A percentile compares a stretch with the other conserved stretches of the same genome.
Evolutionary conservation across 2,329 filamentous ascomycete genomes (phyloP).

Genomic region (Trichoderma brevicompactum): DNA sequence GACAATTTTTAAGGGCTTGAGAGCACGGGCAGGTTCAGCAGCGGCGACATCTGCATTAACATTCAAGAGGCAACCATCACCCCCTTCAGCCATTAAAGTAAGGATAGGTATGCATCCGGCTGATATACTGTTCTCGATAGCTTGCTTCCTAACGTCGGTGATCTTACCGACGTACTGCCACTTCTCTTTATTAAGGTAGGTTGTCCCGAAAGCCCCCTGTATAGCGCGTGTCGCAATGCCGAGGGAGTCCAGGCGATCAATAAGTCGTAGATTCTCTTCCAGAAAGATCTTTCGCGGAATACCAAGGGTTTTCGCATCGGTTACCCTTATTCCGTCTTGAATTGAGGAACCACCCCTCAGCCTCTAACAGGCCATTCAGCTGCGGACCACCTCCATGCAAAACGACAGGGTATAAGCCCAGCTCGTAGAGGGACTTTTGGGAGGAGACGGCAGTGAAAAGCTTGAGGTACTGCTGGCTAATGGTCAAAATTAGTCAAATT

Average conservation of each 20-base stretch:
- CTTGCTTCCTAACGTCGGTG: neutral
- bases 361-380: neutral
- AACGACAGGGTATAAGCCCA: neutral
- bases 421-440: conserved; percentile 66
- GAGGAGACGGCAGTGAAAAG: conserved; percentile 97
- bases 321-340: neutral
- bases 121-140: neutral
- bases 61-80: neutral
- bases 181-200: neutral
- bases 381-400: neutral
- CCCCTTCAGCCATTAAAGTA: neutral
- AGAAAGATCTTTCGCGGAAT: neutral
- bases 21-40: too few relatives aligned
- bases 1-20: too few relatives aligned
- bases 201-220: neutral
- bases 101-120: neutral
- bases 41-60: neutral
- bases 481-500: neutral
- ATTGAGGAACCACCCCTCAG: neutral
- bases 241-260: neutral
- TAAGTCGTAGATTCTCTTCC: neutral
- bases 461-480: conserved; percentile 84
- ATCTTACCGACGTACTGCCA: neutral
- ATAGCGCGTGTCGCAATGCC: neutral
- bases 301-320: neutral